A percentile compares a stretch with the other conserved stretches of the same genome.
These are phyloP conservation scores for Fomitopsis palustris DNA, from an alignment of 1,284 basidiomycete genomes.

Conservation along the genomic window DNA sequence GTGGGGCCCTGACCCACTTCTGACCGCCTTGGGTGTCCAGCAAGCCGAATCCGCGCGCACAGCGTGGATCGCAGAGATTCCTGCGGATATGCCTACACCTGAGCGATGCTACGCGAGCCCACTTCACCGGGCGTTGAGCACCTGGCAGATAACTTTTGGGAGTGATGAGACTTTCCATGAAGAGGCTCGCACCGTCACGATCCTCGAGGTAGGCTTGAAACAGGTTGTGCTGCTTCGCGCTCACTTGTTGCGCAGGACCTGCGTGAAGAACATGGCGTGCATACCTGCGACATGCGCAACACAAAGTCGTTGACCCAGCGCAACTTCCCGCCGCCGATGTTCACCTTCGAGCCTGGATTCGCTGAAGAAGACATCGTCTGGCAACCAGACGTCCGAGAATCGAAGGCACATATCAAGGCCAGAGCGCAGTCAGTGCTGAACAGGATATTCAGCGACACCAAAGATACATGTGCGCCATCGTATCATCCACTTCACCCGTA, in stretches of 20 bases:
- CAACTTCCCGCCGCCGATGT: conserved; percentile 50
- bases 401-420: conserved; percentile 46
- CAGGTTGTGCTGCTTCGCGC: neutral
- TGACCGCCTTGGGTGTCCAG: conserved; percentile 61
- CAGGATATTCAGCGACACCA: conserved; percentile 50
- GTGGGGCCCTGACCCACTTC: conserved; percentile 82
- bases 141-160: conserved; percentile 8
- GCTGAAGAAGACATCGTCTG: conserved; percentile 73
- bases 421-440: conserved; percentile 61
- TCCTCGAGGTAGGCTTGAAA: conserved; percentile 1
- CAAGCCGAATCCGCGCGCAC: conserved; percentile 58
- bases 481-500: neutral
- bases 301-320: conserved; percentile 49
- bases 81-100: conserved; percentile 55
- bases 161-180: neutral
- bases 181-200: neutral
- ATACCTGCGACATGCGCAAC: conserved; percentile 72
- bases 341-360: conserved; percentile 64
- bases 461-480: conserved; percentile 44
- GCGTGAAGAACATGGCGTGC: conserved; percentile 66
- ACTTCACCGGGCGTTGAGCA: conserved; percentile 29
- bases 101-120: conserved; percentile 69
- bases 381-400: conserved; percentile 65
- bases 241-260: conserved; percentile 41
- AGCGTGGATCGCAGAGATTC: conserved; percentile 59